A percentile compares a stretch with the other conserved stretches of the same genome.
phyloP scores from a whole-genome alignment of 2,329 filamentous ascomycete species.

The Ilyonectria mors-panacis region DNA sequence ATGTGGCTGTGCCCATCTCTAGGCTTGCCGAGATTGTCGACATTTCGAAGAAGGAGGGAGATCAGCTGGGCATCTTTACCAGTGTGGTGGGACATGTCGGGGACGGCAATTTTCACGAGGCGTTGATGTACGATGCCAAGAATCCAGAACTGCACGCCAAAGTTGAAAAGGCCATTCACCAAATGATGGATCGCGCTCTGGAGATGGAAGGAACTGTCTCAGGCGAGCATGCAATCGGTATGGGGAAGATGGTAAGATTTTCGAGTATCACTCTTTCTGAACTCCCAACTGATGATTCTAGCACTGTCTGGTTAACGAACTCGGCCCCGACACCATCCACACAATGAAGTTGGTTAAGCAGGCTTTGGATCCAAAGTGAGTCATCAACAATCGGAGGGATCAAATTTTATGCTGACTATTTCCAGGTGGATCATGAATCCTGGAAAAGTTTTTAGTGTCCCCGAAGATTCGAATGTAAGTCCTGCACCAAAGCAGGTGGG shows the following conservation, averaged over 20 bases:
- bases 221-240: constrained; percentile 74
- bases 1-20: constrained; percentile 85
- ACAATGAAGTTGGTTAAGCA: constrained; percentile 25
- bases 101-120: constrained; percentile 81
- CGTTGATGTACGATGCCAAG: constrained; percentile 50
- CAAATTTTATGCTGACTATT: not conserved
- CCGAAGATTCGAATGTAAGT: not conserved
- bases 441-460: constrained; percentile 26
- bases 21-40: constrained; percentile 72
- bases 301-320: constrained; percentile 21
- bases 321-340: constrained; percentile 15
- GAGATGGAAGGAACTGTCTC: constrained; percentile 79
- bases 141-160: not conserved
- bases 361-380: constrained; percentile 28
- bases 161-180: constrained; percentile 53
- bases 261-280: not conserved
- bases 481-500: constrained; percentile 19
- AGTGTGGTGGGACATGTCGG: constrained; percentile 81
- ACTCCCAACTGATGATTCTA: not conserved
- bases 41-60: constrained; percentile 76
- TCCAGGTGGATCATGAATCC: constrained; percentile 28
- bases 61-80: constrained; percentile 72
- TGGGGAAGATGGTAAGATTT: constrained; percentile 26
- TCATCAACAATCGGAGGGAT: fast-evolving
- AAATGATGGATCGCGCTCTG: constrained; percentile 76